These are phyloP conservation scores for Aspergillus unguis DNA, from an alignment of 2,329 filamentous ascomycete genomes.

Conservation along the genomic window DNA sequence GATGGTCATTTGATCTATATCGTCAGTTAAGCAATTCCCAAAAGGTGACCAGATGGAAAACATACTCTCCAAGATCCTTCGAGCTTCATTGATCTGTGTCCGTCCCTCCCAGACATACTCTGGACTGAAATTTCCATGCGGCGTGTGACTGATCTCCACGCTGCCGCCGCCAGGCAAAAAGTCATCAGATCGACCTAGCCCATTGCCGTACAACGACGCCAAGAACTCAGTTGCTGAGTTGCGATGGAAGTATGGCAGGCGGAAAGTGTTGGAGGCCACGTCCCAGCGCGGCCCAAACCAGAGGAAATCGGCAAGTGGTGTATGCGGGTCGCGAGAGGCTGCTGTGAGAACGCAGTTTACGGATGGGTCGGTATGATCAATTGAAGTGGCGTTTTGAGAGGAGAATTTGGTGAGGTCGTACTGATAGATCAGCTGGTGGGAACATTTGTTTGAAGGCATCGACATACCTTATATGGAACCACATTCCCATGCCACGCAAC, in stretches of 20 bases:
- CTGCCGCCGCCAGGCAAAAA: constrained; percentile 28
- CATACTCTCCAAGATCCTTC: constrained; percentile 41
- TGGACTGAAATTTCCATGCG: constrained; percentile 38
- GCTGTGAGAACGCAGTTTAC: constrained; percentile 60
- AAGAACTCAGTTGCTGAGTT: constrained; percentile 64
- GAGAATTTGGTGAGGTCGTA: constrained; percentile 58
- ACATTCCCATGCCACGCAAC: constrained; percentile 67
- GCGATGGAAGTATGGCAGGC: constrained; percentile 69
- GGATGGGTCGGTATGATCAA: constrained; percentile 65
- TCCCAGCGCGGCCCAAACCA: constrained; percentile 72
- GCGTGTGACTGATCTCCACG: constrained; percentile 27
- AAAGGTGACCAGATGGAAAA: neutral
- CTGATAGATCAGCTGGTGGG: constrained; percentile 7
- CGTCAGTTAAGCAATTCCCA: neutral
- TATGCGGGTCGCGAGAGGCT: constrained; percentile 53
- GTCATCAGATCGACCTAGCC: constrained; percentile 27
- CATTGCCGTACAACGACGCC: constrained; percentile 27
- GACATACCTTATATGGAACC: constrained; percentile 51
- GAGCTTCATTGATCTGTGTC: constrained; percentile 42
- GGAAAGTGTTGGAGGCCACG: constrained; percentile 66
- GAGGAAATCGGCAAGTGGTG: constrained; percentile 65
- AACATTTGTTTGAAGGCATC: neutral
- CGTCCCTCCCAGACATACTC: constrained; percentile 47
- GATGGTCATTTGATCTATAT: constrained; percentile 30
- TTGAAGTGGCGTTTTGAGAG: constrained; percentile 55